These are phyloP conservation scores for Kodamaea sp. DNA, from an alignment of 1,139 yeast genomes.

Conservation along the genomic window DNA sequence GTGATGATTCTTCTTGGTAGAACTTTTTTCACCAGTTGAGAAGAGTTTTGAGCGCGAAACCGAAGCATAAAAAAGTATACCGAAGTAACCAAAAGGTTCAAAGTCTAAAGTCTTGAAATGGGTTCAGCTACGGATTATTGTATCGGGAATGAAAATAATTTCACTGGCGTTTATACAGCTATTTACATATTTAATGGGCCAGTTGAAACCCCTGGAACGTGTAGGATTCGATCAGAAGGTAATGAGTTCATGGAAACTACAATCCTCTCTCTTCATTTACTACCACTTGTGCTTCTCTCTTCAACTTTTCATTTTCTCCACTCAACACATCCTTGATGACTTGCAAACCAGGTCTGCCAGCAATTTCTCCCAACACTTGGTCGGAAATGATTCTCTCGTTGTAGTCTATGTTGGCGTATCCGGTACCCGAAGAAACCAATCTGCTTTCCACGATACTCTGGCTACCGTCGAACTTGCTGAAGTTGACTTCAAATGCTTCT, in stretches of 20 bases:
- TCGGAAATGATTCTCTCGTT: conserved; percentile 40
- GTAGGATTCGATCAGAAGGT: no score
- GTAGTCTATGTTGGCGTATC: conserved; percentile 26
- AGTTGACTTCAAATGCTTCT: conserved; percentile 53
- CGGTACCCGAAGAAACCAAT: conserved; percentile 34
- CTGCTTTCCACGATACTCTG: conserved; percentile 39
- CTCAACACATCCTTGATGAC: conserved; percentile 22
- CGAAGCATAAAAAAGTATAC: no score
- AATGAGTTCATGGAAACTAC: neutral
- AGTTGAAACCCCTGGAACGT: no score
- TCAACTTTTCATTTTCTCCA: conserved; percentile 34
- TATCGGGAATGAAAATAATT: neutral
- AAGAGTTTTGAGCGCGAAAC: no score
- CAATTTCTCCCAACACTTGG: conserved; percentile 27
- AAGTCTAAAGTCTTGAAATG: no score
- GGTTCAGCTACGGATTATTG: no score
- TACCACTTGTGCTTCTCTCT: conserved; percentile 37
- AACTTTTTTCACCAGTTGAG: no score
- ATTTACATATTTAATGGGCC: conserved; percentile 1
- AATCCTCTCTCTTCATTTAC: conserved; percentile 18
- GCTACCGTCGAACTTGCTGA: conserved; percentile 38
- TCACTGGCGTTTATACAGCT: neutral
- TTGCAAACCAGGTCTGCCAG: conserved; percentile 39
- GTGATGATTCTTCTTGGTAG: no score
- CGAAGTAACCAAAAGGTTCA: no score